These are phyloP conservation scores for Corrigiola litoralis DNA, from an alignment of 179 eudicot genomes.

Conservation along the genomic window DNA sequence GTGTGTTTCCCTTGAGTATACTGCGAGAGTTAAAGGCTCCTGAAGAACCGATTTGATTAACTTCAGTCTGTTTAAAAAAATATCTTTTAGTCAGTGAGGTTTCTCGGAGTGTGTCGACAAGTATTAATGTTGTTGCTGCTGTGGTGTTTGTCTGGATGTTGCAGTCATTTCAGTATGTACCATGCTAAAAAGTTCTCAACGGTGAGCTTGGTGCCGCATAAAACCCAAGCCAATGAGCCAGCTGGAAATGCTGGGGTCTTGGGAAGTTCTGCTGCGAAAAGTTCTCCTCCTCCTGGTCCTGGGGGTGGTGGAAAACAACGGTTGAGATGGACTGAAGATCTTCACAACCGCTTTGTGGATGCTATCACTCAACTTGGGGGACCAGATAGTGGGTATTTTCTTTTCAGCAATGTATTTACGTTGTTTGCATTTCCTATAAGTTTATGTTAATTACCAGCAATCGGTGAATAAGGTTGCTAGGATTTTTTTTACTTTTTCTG, in stretches of 20 bases:
- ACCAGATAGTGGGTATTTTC: slow-evolving; percentile 52
- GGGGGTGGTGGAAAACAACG: slow-evolving; percentile 42
- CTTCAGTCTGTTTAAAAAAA: neutral
- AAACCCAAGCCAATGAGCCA: slow-evolving; percentile 43
- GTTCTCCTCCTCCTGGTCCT: slow-evolving; percentile 34
- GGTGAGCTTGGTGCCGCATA: slow-evolving; percentile 45
- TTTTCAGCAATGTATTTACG: slow-evolving; percentile 22
- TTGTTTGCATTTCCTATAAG: neutral
- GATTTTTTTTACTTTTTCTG: neutral
- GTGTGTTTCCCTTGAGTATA: neutral
- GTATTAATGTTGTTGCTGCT: neutral
- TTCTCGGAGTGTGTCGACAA: neutral
- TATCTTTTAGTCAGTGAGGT: neutral
- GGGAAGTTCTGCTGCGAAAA: slow-evolving; percentile 35
- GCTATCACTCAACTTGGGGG: slow-evolving; percentile 52
- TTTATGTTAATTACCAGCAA: neutral
- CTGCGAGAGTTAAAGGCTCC: neutral
- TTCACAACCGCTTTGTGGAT: slow-evolving; percentile 47
- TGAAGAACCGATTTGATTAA: neutral
- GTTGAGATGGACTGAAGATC: slow-evolving; percentile 51
- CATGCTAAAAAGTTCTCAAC: slow-evolving; percentile 44
- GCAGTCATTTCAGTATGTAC: slow-evolving; percentile 40
- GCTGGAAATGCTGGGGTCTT: slow-evolving; percentile 29
- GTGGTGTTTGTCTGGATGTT: slow-evolving; percentile 9
- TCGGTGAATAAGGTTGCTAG: neutral